Percentiles rank a stretch among this genome's conserved stretches.
Conservation (phyloP, 768 basidiomycete genomes). For the Boletus rubescentipes region DNA sequence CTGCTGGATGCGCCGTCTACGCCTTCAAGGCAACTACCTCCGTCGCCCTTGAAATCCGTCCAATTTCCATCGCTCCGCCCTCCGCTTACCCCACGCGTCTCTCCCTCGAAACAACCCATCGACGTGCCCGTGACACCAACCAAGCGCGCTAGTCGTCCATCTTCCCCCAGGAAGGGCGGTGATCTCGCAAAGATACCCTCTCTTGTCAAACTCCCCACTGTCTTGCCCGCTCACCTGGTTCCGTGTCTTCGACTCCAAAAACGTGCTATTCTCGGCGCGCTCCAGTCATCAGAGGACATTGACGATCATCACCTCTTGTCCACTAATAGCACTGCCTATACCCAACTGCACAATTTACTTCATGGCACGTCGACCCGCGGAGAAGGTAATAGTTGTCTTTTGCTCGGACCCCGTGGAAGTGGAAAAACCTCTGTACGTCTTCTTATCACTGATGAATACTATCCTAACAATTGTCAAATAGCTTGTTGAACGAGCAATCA, state of each 20-base stretch:
- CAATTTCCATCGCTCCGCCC: constrained; percentile 17
- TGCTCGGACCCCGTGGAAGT: constrained; percentile 82
- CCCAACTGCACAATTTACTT: constrained; percentile 64
- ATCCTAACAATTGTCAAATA: constrained; percentile 26
- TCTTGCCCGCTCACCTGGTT: constrained; percentile 42
- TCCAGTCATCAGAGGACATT: constrained; percentile 36
- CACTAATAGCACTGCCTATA: constrained; percentile 51
- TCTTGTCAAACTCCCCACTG: constrained; percentile 23
- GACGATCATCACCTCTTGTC: constrained; percentile 37
- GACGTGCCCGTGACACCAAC: constrained; percentile 20
- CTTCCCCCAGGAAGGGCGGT: constrained; percentile 16
- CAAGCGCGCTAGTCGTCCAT: constrained; percentile 5
- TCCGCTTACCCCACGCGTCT: constrained; percentile 16
- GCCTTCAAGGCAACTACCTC: constrained; percentile 14
- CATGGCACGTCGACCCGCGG: constrained; percentile 72
- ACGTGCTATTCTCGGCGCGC: constrained; percentile 47
- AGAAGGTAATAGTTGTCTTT: constrained; percentile 91
- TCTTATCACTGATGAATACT: neutral
- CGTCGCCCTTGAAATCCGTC: neutral
- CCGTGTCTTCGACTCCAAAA: constrained; percentile 57
- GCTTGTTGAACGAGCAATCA: constrained; percentile 62
- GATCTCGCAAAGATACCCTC: constrained; percentile 2
- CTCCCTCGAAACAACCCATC: constrained; percentile 12
- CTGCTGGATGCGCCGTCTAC: constrained; percentile 15
- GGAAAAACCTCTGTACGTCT: constrained; percentile 74